Evolutionary conservation across 2,329 filamentous ascomycete species (phyloP).

Genomic region (Meredithiella fracta): DNA sequence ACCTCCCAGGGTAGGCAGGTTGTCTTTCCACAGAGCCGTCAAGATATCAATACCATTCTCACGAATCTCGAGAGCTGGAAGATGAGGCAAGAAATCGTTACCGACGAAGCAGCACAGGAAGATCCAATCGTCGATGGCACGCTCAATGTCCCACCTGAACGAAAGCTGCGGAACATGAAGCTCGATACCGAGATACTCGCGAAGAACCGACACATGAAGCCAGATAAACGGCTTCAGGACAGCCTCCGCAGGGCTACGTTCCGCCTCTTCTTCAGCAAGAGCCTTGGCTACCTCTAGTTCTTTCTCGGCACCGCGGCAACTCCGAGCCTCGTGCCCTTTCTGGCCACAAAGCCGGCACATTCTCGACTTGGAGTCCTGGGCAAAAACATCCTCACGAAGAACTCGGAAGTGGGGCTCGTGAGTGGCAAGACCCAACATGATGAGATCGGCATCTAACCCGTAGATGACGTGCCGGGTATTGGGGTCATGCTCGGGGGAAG

Average conservation of each 20-base stretch:
- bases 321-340: slow-evolving; percentile 73
- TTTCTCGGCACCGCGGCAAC: slow-evolving; percentile 77
- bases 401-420: slow-evolving; percentile 97
- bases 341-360: slow-evolving; percentile 83
- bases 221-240: slow-evolving; percentile 85
- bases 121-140: slow-evolving; percentile 93
- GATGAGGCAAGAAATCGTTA: slow-evolving; percentile 93
- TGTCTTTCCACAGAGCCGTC: slow-evolving; percentile 93
- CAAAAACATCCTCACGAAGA: slow-evolving; percentile 90
- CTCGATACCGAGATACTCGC: slow-evolving; percentile 86
- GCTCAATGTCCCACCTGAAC: slow-evolving; percentile 84
- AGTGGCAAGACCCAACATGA: slow-evolving; percentile 93
- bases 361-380: slow-evolving; percentile 67
- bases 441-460: slow-evolving; percentile 90
- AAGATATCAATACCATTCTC: slow-evolving; percentile 95
- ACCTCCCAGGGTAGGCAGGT: slow-evolving; percentile 77
- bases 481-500: slow-evolving; percentile 79
- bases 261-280: slow-evolving; percentile 9
- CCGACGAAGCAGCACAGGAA: slow-evolving; percentile 99
- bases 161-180: slow-evolving; percentile 66
- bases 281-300: slow-evolving; percentile 30
- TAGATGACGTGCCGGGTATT: slow-evolving; percentile 98
- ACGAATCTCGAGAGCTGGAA: slow-evolving; percentile 92
- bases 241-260: slow-evolving; percentile 23
- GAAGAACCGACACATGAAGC: slow-evolving; percentile 80